These are phyloP conservation scores for Arthrinium puccinioides DNA, from an alignment of 2,329 filamentous ascomycete species.

Conservation along the genomic window DNA sequence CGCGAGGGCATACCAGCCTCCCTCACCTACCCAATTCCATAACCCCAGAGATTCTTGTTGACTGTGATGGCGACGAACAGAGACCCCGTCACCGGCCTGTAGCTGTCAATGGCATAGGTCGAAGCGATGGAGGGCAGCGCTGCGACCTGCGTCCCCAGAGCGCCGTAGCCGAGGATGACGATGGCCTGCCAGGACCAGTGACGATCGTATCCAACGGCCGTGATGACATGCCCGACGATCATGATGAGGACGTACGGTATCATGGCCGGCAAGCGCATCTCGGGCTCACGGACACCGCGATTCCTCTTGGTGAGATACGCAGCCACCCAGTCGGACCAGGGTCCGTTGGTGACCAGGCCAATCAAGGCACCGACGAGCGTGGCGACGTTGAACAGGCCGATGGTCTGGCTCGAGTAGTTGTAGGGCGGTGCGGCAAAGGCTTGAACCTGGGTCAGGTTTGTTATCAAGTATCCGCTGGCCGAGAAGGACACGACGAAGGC, in stretches of 20 bases:
- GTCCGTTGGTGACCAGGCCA: conserved; percentile 30
- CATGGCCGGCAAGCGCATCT: conserved; percentile 34
- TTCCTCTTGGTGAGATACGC: conserved; percentile 27
- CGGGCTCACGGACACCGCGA: conserved; percentile 34
- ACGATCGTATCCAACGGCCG: conserved; percentile 35
- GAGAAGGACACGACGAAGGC: conserved; percentile 18
- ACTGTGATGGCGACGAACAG: conserved; percentile 56
- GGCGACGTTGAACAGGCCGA: conserved; percentile 41
- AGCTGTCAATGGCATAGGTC: conserved; percentile 53
- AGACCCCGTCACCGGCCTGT: conserved; percentile 53
- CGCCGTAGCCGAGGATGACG: conserved; percentile 35
- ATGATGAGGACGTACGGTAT: conserved; percentile 33
- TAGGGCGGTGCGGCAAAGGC: conserved; percentile 37
- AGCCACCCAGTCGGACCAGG: conserved; percentile 33
- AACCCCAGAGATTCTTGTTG: conserved; percentile 46
- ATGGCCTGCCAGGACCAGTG: conserved; percentile 38
- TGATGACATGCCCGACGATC: conserved; percentile 35
- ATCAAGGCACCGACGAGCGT: conserved; percentile 30
- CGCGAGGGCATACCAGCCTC: neutral
- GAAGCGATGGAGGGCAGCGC: conserved; percentile 50
- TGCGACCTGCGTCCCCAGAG: conserved; percentile 19
- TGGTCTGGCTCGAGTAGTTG: conserved; percentile 30
- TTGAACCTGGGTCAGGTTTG: conserved; percentile 41
- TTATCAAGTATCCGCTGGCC: conserved; percentile 30
- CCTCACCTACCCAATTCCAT: conserved; percentile 25